Percentiles rank a stretch among this genome's conserved stretches.
Evolutionary conservation across 2,329 filamentous ascomycete genomes (phyloP).

Genomic region (Claviceps maximensis): DNA sequence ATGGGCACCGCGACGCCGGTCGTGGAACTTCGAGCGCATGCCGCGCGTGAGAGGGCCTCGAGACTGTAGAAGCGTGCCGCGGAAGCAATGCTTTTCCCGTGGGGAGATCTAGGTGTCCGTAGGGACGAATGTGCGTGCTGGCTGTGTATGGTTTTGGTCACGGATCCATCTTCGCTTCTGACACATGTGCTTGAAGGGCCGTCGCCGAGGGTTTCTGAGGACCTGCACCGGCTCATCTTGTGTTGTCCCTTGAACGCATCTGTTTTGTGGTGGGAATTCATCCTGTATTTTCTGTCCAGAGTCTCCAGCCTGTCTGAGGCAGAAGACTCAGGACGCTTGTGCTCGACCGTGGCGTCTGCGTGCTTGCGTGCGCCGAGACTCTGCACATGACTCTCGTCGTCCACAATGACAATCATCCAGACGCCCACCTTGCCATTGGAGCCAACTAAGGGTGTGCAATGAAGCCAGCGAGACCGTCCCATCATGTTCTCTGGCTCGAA

Average conservation of each 20-base stretch:
- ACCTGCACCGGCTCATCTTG: constrained; percentile 6
- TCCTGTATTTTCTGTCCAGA: neutral
- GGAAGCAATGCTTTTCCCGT: neutral
- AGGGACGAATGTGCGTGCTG: constrained; percentile 6
- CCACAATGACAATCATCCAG: constrained; percentile 65
- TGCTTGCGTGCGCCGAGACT: neutral
- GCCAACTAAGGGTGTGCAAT: constrained; percentile 59
- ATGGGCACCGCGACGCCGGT: neutral
- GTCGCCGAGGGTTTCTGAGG: constrained; percentile 10
- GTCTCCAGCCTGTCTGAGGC: neutral
- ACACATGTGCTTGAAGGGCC: neutral
- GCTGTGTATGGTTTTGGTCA: constrained; percentile 7
- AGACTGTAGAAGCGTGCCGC: constrained; percentile 8
- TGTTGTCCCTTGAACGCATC: neutral
- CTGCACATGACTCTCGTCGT: constrained; percentile 34
- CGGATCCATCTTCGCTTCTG: constrained; percentile 3
- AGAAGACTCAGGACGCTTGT: neutral
- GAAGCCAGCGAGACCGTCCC: constrained; percentile 58
- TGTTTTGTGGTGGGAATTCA: neutral
- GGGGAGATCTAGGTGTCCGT: neutral
- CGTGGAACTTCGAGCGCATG: neutral
- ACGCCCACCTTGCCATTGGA: constrained; percentile 55
- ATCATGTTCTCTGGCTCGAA: constrained; percentile 19
- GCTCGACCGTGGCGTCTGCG: neutral
- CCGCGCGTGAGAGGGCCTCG: constrained; percentile 7